Base-by-base conservation (phyloP, 2,329 filamentous ascomycete genomes). In the Penicillium hesseltinei region DNA sequence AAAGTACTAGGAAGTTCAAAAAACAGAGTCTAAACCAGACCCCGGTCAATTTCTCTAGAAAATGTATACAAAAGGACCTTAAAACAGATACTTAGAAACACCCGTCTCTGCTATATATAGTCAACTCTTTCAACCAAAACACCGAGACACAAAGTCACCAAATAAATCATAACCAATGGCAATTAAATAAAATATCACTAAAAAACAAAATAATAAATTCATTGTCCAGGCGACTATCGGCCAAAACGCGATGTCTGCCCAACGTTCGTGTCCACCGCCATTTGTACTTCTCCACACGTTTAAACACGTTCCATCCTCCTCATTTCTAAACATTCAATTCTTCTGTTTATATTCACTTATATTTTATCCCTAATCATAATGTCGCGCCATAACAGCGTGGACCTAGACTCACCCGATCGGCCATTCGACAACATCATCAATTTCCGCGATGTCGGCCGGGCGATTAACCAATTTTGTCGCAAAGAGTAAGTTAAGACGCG, bases 391-490 rank as follows among this genome's bases (percentile, higher is more conserved):
- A 66, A 65, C 39, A 71, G 69, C 57, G 61, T 73, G 33, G 71
- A 73, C 55, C 69, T 73, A 51, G 69, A 66, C 57, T 71, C 71
- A 4, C 66, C 69, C 35, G 69, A 72, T 53, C 68, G 71, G 6
- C 69, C 70, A 1, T 77, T 88, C 63, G 79, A 86, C 57, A 82
- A 81, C 51, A 80, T 92, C 50, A 76, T 88, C 66, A 93, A 93
- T 72, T 91, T 92, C 69, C 85, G 90, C 56, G 90, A 93, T 78
- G 86, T 92, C 43, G 89, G 87, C 40, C 77, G 80, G 61, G 86
- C 84, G 0, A 79, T 91, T 64, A 92, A 92, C 66, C 69, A 75
- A 27, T 82, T 82, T 59, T 72, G 84, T 5, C 81, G 81, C 25
- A 76, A 77, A 61, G 82, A 79, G 86, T 86, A 77, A 64, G 76